These are phyloP conservation scores for Gracilaria caudata DNA, from an alignment of 23 red algal genomes.

Conservation along the genomic window DNA sequence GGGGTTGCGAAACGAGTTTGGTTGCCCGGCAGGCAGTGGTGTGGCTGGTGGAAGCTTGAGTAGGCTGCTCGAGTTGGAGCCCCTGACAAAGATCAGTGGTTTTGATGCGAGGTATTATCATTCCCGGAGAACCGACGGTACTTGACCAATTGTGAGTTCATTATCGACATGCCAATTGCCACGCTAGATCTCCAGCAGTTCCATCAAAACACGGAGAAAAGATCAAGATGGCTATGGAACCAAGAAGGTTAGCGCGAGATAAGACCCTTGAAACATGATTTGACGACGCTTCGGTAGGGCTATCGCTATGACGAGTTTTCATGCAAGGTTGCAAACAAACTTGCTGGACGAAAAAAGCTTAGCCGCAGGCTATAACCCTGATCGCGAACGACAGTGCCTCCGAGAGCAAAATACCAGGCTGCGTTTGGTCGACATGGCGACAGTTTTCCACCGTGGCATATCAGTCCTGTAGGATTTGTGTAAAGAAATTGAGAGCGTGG, in stretches of 20 bases:
- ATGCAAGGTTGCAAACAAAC: too few relatives aligned
- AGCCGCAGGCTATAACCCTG: neutral
- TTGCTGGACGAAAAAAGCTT: neutral
- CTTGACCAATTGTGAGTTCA: neutral
- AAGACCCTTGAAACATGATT: too few relatives aligned
- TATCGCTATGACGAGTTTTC: too few relatives aligned
- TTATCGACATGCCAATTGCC: neutral
- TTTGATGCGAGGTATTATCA: neutral
- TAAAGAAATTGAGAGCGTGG: neutral
- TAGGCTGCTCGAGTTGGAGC: neutral
- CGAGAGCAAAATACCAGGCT: neutral
- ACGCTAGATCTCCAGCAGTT: too few relatives aligned
- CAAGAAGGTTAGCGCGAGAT: neutral
- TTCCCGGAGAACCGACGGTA: neutral
- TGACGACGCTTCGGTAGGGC: too few relatives aligned
- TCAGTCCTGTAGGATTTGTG: neutral
- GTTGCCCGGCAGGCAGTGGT: too few relatives aligned
- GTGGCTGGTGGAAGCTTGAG: too few relatives aligned
- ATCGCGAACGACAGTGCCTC: neutral
- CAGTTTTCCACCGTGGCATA: neutral
- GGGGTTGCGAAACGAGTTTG: neutral
- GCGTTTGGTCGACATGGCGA: neutral
- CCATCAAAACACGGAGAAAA: neutral
- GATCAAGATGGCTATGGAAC: neutral
- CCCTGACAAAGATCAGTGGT: neutral